These are phyloP conservation scores for Rhodamnia argentea DNA, from an alignment of 345 rosid species.

Conservation along the genomic window DNA sequence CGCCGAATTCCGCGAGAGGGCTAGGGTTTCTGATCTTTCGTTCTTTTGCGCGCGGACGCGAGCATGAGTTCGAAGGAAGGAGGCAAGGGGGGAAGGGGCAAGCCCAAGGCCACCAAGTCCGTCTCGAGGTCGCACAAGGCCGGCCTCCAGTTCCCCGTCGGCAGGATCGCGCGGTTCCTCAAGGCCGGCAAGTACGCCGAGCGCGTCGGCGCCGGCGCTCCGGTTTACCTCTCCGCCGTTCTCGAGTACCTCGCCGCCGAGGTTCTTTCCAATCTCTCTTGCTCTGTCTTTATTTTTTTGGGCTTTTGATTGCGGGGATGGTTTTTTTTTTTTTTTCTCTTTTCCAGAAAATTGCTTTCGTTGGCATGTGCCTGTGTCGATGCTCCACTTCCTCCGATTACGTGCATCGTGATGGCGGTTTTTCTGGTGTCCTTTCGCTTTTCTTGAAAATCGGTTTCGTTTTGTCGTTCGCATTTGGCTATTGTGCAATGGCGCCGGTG, in stretches of 20 bases:
- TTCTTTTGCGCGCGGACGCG: too few species aligned
- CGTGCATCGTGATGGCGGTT: too few species aligned
- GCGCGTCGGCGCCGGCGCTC: constrained; percentile 6
- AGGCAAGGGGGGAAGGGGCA: constrained; percentile 1
- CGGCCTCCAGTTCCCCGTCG: constrained; percentile 6
- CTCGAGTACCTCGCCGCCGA: constrained; percentile 3
- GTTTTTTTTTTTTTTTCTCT: neutral
- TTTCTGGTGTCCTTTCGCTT: too few species aligned
- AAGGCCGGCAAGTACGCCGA: constrained; percentile 7
- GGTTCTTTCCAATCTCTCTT: neutral
- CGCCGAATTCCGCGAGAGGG: neutral
- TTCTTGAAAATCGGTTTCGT: too few species aligned
- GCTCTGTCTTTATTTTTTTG: too few species aligned
- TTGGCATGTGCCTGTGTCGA: too few species aligned
- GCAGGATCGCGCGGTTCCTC: constrained; percentile 5
- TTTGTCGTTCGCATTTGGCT: neutral
- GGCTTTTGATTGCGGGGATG: neutral
- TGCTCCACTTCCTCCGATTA: too few species aligned
- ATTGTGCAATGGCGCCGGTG: neutral
- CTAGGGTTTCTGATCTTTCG: neutral
- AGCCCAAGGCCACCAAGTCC: constrained; percentile 1
- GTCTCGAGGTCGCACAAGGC: constrained; percentile 5
- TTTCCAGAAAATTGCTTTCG: neutral
- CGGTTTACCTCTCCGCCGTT: constrained; percentile 3
- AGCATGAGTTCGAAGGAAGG: constrained; percentile 1